Evolutionary conservation across 73 alveolate species (phyloP), one percentile per base, ranked within the genome.

Genomic region (Breviolum minutum): DNA sequence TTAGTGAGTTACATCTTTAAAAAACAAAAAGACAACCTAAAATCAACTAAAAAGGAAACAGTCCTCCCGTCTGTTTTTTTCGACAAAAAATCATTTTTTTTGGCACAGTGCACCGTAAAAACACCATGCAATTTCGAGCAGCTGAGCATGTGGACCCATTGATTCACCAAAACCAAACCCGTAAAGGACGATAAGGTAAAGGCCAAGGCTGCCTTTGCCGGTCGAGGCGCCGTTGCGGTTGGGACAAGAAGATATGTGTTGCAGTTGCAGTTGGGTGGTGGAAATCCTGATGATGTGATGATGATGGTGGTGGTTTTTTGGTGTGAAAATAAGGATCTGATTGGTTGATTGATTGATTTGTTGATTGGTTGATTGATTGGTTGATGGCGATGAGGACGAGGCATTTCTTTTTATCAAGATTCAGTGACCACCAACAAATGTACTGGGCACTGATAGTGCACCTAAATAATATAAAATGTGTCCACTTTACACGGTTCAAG

Each of bases 141-240:
- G n/a, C n/a, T 40, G 54, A 40, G 54, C 5, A 40, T 40, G 8
- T 17, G 64, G 61, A 54, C 97, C 97, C 97, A 92, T 63, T 92
- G 88, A 71, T 92, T 74, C 97, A 92, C 97, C 97, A 92, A 22
- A 11, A 92, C 76, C 79, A 71, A 26, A 26, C 97, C 97, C 11
- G 97, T 92, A 79, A 92, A 80, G 19, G 97, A 92, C 10, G 97
- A 92, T 32, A 92, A 66, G 63, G 97, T 92, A 64, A 92, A 92
- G 68, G 97, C 97, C 30, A 92, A 27, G 19, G 97, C 87, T 13
- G 96, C 96, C 96, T 90, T 16, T 20, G 79, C n/a, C n/a, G n/a
- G n/a, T n/a, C n/a, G 85, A 74, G 29, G n/a, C 60, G 48, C 85
- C 77, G 19, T 13, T 13, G 26, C 19, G 13, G 26, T 24, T 16